phyloP scores from a whole-genome alignment of 768 basidiomycete genomes.

The Gloeopeniophorella convolvens region DNA sequence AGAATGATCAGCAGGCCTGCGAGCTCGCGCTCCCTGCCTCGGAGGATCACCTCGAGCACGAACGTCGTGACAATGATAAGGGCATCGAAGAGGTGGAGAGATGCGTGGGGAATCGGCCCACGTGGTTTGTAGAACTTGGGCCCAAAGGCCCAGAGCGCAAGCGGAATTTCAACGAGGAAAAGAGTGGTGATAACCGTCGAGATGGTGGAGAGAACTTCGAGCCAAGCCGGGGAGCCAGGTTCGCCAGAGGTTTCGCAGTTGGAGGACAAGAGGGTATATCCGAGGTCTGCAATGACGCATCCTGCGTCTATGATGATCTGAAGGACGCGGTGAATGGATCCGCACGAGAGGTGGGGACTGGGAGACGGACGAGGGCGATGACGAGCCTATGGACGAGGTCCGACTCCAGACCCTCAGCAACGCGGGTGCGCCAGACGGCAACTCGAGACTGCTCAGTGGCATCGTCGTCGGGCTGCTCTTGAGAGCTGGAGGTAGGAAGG shows the following conservation, averaged over 20 bases:
- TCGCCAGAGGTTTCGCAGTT: slow-evolving; percentile 38
- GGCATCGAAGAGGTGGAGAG: slow-evolving; percentile 71
- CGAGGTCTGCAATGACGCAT: slow-evolving; percentile 69
- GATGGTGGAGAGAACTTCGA: slow-evolving; percentile 52
- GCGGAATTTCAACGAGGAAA: slow-evolving; percentile 74
- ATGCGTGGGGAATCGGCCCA: slow-evolving; percentile 44
- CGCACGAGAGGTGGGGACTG: not conserved
- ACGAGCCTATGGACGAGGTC: slow-evolving; percentile 15
- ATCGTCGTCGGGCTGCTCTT: not conserved
- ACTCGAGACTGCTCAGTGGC: not conserved
- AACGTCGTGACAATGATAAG: slow-evolving; percentile 67
- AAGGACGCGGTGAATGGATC: not conserved
- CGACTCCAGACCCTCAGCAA: slow-evolving; percentile 14
- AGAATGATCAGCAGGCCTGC: slow-evolving; percentile 63
- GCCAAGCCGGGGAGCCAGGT: slow-evolving; percentile 49
- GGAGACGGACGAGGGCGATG: slow-evolving; percentile 15
- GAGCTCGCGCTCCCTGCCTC: slow-evolving; percentile 64
- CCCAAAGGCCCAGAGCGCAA: slow-evolving; percentile 63
- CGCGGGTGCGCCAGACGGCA: slow-evolving; percentile 5
- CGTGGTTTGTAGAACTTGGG: slow-evolving; percentile 56
- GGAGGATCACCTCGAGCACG: slow-evolving; percentile 60
- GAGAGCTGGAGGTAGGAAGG: slow-evolving; percentile 14
- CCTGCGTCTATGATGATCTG: slow-evolving; percentile 58
- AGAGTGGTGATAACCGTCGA: slow-evolving; percentile 64
- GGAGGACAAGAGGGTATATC: slow-evolving; percentile 56